Base-by-base conservation (phyloP, 768 basidiomycete species). In the Gyrodon lividus region DNA sequence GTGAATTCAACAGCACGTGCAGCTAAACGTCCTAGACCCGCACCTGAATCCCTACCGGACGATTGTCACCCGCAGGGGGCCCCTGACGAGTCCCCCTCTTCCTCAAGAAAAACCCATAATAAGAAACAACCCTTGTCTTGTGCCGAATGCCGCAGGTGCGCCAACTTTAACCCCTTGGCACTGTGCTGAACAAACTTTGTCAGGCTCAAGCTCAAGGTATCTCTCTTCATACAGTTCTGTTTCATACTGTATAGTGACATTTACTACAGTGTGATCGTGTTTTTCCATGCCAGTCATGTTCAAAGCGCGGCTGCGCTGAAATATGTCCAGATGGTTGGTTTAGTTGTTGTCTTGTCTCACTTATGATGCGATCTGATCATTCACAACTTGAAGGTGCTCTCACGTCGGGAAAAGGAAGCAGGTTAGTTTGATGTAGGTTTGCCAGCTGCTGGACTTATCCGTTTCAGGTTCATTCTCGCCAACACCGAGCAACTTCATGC, bases 261-360 rank as follows among this genome's bases (percentile, higher is more conserved):
- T 28, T 35, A 54, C 16, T 13, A 4, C 6, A 82, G 82, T 84
- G 83, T 60, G 83, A 84, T 70, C 81, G 83, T 48, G 73, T 80
- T 5, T 83, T 84, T 59, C 83, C 83, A 22, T 84, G 83, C 59
- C 79, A 83, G 72, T 83, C 82, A 45, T 84, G 83, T 59, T 79
- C 80, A 23, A 84, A 84, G 66, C 72, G 83, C 55, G 83, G 86
- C 2, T 84, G 83, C 56, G 80, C 79, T 4, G 81, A 78, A 51
- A 75, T 83, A 48, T 83, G 81, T 60, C 81, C 81, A 42, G 81
- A 82, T 57, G 81, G 81, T 80, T 43, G 3, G 70, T 56, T 22
- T 43, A 23, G 42, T 23, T 19, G 13, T 16, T 20, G n/a, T 30
- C 30, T 43, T 48, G 51, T 37, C 30, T 26, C 13, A 22, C 8